These are phyloP conservation scores for Lachancea thermotolerans DNA, from an alignment of 805 yeast species.

Conservation along the genomic window DNA sequence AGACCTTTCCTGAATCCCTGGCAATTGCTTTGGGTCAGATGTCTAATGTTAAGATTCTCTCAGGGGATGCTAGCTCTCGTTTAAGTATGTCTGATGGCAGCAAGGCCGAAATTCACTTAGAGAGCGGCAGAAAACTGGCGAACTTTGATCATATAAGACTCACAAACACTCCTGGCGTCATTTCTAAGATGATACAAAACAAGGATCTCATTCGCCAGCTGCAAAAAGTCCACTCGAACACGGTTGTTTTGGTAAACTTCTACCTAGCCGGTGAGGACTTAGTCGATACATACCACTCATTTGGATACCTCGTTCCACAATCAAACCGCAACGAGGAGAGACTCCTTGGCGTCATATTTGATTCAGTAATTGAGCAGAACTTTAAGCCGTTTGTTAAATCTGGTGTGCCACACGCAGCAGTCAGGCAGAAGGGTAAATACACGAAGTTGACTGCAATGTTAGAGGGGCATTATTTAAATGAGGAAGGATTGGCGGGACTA, in stretches of 20 bases:
- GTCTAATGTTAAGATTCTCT: slow-evolving; percentile 29
- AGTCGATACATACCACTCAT: slow-evolving; percentile 50
- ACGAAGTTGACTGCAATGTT: slow-evolving; percentile 83
- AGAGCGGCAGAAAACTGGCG: slow-evolving; percentile 6
- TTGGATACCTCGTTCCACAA: slow-evolving; percentile 81
- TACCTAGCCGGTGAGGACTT: slow-evolving; percentile 43
- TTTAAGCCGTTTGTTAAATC: slow-evolving; percentile 26
- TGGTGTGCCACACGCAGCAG: neutral
- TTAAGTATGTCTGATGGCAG: slow-evolving; percentile 12
- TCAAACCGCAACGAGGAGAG: slow-evolving; percentile 41
- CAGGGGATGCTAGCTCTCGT: neutral
- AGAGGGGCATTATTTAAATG: slow-evolving; percentile 65
- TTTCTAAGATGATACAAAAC: slow-evolving; percentile 32
- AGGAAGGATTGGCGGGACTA: slow-evolving; percentile 19
- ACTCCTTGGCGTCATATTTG: slow-evolving; percentile 82
- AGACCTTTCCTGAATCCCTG: slow-evolving; percentile 42
- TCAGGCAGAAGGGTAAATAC: slow-evolving; percentile 30
- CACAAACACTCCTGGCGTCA: slow-evolving; percentile 43
- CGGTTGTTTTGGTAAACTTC: slow-evolving; percentile 65
- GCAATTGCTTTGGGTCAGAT: slow-evolving; percentile 32
- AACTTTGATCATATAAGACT: slow-evolving; percentile 52
- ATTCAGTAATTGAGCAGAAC: slow-evolving; percentile 71
- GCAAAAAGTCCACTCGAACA: slow-evolving; percentile 29
- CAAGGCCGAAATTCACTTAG: slow-evolving; percentile 11
- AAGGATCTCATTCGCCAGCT: slow-evolving; percentile 18